Evolutionary conservation across 352 stramenopile species (phyloP).

Genomic region (Thraustochytrium sp.): DNA sequence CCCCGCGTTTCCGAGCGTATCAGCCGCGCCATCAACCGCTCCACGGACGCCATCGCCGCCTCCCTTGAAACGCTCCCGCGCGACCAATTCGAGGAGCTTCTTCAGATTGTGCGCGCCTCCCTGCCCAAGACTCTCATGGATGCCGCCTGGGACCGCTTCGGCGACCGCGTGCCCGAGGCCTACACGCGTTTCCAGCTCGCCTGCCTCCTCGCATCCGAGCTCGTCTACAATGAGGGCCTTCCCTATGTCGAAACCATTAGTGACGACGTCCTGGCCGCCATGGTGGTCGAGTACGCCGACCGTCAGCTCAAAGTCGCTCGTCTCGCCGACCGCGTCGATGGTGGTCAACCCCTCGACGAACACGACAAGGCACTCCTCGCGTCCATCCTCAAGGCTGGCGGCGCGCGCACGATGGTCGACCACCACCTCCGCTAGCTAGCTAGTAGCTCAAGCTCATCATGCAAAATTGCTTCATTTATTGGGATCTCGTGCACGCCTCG

Average conservation of each 20-base stretch:
- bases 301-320: background rate
- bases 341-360: background rate
- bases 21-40: constrained; percentile 86
- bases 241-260: background rate
- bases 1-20: constrained; percentile 89
- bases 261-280: background rate
- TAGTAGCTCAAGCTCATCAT: background rate
- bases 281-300: background rate
- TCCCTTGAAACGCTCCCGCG: constrained; percentile 81
- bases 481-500: too few relatives aligned
- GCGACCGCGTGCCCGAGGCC: constrained; percentile 79
- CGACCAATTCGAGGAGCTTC: constrained; percentile 59
- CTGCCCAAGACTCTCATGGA: constrained; percentile 87
- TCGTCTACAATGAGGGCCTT: constrained; percentile 95
- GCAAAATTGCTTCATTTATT: background rate
- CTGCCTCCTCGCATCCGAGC: constrained; percentile 87
- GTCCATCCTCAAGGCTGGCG: background rate
- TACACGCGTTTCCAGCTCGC: constrained; percentile 95
- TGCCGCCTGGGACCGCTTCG: constrained; percentile 82
- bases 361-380: background rate
- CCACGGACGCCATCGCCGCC: constrained; percentile 84
- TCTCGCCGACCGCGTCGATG: background rate
- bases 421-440: background rate
- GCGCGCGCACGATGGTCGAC: constrained; percentile 35
- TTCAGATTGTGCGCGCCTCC: constrained; percentile 76